Base-by-base conservation (phyloP, 306 rosid genomes). In the Benincasa hispida region DNA sequence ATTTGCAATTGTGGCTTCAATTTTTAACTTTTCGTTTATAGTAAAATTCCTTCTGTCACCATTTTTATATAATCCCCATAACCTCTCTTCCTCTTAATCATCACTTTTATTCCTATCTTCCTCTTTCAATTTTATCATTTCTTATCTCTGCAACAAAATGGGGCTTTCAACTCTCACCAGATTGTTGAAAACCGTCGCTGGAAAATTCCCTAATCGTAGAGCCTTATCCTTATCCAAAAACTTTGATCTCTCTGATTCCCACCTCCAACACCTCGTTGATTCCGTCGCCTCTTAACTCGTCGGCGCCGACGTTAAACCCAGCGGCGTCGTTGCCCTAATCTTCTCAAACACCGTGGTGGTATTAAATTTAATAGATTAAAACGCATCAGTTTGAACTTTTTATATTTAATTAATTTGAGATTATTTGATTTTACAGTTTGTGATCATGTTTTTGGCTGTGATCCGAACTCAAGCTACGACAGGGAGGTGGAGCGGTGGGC, bases 281-380 rank as follows among this genome's bases (percentile, higher is more conserved):
- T 6, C 55, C 15, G 86, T 92, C 70, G 92, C 95, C 28, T 54
- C 81, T 2, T 74, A 80, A 3, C 65, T 90, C 5, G 18, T 79
- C 55, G 69, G 78, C 39, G 79, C 82, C 8, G 90, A 86, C 0
- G 79, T 88, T 73, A 77, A 82, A 34, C 82, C 85, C n/a, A 84
- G 84, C 80, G 88, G 88, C 5, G 90, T 90, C 79, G 82, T 88
- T 37, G 89, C 89, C 4, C 92, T 90, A 19, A 86, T 90, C 48
- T 90, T 87, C 77, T 87, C 90, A 3, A 90, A 90, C 77, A 78
- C 84, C 76, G 57, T 88, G 62, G 92, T 86, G 90, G 95, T 87
- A n/a, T 59, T 24, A 24, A 1, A 25, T 53, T 53, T 1, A 19
- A 53, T 53, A 18, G 0, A 53, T 5, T 18, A 18, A 5, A 50